Conservation (phyloP, 129 eudicot genomes). For the Chrysanthemum seticuspe region DNA sequence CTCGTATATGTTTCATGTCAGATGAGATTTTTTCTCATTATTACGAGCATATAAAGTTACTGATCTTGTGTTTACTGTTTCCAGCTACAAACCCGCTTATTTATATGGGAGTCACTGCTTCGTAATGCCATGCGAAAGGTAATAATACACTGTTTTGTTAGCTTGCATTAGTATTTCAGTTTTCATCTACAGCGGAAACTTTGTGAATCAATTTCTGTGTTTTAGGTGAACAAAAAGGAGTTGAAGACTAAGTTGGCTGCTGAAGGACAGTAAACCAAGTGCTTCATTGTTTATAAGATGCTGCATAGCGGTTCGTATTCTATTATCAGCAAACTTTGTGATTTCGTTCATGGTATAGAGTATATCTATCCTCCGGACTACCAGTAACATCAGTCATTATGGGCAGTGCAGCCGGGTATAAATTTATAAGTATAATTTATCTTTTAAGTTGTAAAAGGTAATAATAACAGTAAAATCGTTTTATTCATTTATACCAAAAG, state of each 20-base stretch:
- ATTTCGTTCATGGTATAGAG: not conserved
- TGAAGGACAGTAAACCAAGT: constrained; percentile 37
- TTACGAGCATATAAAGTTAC: not conserved
- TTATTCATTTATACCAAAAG: too few relatives aligned
- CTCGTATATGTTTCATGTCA: too few relatives aligned
- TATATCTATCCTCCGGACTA: not conserved
- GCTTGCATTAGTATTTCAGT: not conserved
- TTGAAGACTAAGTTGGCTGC: constrained; percentile 66
- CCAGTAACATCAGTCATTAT: too few relatives aligned
- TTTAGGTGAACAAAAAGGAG: constrained; percentile 94
- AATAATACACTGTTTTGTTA: constrained; percentile 11
- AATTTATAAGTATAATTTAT: too few relatives aligned
- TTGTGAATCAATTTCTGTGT: not conserved
- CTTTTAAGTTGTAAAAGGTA: too few relatives aligned
- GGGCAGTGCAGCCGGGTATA: too few relatives aligned
- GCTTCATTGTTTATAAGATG: constrained; percentile 1
- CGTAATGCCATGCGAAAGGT: constrained; percentile 99
- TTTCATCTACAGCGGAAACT: not conserved
- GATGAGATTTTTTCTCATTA: not conserved
- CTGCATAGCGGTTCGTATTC: not conserved
- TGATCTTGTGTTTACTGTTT: constrained; percentile 5
- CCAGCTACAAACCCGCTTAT: constrained; percentile 80
- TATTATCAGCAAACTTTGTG: not conserved
- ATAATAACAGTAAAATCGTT: too few relatives aligned
- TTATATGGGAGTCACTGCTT: constrained; percentile 93